Conservation (phyloP, 768 basidiomycete species). For the Naganishia kalamii region DNA sequence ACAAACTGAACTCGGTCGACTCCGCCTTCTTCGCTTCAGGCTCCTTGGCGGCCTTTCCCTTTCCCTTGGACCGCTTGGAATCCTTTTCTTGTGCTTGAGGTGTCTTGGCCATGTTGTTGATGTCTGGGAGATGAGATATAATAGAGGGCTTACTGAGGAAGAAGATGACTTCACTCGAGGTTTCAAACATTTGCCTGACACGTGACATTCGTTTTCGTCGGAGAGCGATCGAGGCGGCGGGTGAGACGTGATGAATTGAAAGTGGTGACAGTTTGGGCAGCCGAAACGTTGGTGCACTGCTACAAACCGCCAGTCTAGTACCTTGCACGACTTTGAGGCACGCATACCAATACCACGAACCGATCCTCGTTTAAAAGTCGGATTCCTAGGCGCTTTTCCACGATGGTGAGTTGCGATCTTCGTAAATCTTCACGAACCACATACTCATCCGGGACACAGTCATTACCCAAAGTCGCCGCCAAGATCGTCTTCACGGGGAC, state of each 20-base stretch:
- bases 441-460: background rate
- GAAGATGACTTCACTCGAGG: background rate
- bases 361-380: background rate
- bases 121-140: background rate
- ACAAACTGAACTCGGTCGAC: background rate
- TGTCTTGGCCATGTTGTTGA: background rate
- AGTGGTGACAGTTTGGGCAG: no score
- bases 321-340: background rate
- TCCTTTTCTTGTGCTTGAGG: background rate
- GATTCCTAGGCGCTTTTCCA: background rate
- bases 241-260: no score
- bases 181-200: background rate
- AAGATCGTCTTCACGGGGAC: slow-evolving; percentile 11
- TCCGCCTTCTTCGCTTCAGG: slow-evolving; percentile 1
- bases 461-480: slow-evolving; percentile 8
- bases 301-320: background rate
- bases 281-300: background rate
- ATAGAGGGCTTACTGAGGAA: background rate
- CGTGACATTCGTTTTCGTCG: background rate
- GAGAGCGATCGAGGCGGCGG: background rate
- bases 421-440: background rate
- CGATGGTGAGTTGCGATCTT: background rate
- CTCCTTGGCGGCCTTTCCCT: slow-evolving; percentile 12
- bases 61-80: slow-evolving; percentile 13
- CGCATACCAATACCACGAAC: background rate